A percentile compares a stretch with the other conserved stretches of the same genome.
These are phyloP conservation scores for Umbelopsis sp. DNA, from an alignment of 192 early-diverging fungal genomes.

Conservation along the genomic window DNA sequence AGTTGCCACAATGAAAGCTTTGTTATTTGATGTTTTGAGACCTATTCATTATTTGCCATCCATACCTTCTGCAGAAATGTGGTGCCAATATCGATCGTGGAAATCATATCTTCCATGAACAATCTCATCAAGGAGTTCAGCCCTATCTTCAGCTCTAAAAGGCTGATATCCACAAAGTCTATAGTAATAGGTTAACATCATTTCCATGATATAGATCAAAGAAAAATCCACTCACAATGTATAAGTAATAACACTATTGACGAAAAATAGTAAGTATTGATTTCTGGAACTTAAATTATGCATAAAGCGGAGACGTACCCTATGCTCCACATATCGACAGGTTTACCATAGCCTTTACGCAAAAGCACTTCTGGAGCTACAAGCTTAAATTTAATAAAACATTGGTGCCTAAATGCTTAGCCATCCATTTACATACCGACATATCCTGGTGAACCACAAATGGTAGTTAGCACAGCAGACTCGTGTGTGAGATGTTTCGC, in stretches of 20 bases:
- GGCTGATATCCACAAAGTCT: conserved; percentile 76
- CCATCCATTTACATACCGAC: conserved; percentile 20
- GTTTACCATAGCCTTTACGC: conserved; percentile 86
- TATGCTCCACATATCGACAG: conserved; percentile 95
- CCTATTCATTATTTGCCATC: conserved; percentile 22
- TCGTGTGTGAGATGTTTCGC: conserved; percentile 63
- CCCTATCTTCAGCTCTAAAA: conserved; percentile 58
- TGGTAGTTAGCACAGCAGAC: conserved; percentile 72
- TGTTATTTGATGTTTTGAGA: not conserved
- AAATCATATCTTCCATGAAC: conserved; percentile 63
- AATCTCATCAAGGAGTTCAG: conserved; percentile 55
- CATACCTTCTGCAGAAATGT: conserved; percentile 75
- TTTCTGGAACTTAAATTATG: not conserved
- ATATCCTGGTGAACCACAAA: conserved; percentile 82
- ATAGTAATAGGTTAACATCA: conserved; percentile 7
- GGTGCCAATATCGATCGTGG: conserved; percentile 68
- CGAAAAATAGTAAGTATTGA: not conserved
- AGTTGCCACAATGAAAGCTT: not conserved
- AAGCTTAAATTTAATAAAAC: not conserved
- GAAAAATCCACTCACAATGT: conserved; percentile 57
- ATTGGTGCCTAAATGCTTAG: not conserved
- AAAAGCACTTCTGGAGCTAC: conserved; percentile 85
- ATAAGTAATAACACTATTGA: conserved; percentile 74
- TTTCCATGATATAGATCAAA: not conserved
- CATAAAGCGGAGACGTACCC: conserved; percentile 48